These are phyloP conservation scores for Paecilomyces formosus DNA, from an alignment of 2,329 filamentous ascomycete species.

Conservation along the genomic window DNA sequence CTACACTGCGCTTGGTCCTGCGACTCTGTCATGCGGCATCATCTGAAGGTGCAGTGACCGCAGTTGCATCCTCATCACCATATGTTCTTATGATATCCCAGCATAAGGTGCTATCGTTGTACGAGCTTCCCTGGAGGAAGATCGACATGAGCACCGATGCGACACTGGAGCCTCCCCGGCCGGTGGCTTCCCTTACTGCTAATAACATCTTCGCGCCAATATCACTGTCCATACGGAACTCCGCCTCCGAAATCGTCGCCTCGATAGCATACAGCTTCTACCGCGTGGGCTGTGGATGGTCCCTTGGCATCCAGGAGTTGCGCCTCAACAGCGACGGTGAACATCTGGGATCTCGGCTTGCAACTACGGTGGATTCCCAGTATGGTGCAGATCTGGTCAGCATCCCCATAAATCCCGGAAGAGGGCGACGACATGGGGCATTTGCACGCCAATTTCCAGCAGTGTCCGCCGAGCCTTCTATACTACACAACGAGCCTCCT, in stretches of 20 bases:
- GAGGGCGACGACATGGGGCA: slow-evolving; percentile 5
- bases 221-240: slow-evolving; percentile 72
- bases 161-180: slow-evolving; percentile 39
- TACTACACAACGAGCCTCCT: slow-evolving; percentile 42
- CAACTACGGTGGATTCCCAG: slow-evolving; percentile 33
- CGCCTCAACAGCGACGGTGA: slow-evolving; percentile 51
- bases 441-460: slow-evolving; percentile 11
- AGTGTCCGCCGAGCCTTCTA: slow-evolving; percentile 17
- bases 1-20: slow-evolving; percentile 36
- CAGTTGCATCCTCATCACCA: slow-evolving; percentile 64
- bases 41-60: slow-evolving; percentile 58
- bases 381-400: slow-evolving; percentile 17
- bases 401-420: slow-evolving; percentile 4
- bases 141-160: slow-evolving; percentile 4
- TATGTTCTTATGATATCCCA: slow-evolving; percentile 74
- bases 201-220: slow-evolving; percentile 71
- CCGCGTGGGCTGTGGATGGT: slow-evolving; percentile 72
- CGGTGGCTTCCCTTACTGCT: slow-evolving; percentile 73
- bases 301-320: slow-evolving; percentile 84
- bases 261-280: slow-evolving; percentile 82
- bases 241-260: slow-evolving; percentile 58
- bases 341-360: slow-evolving; percentile 28
- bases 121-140: slow-evolving; percentile 46
- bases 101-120: slow-evolving; percentile 67
- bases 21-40: slow-evolving; percentile 56